A percentile compares a stretch with the other conserved stretches of the same genome.
Evolutionary conservation across 768 basidiomycete genomes (phyloP).

Genomic region (Collybia nuda): DNA sequence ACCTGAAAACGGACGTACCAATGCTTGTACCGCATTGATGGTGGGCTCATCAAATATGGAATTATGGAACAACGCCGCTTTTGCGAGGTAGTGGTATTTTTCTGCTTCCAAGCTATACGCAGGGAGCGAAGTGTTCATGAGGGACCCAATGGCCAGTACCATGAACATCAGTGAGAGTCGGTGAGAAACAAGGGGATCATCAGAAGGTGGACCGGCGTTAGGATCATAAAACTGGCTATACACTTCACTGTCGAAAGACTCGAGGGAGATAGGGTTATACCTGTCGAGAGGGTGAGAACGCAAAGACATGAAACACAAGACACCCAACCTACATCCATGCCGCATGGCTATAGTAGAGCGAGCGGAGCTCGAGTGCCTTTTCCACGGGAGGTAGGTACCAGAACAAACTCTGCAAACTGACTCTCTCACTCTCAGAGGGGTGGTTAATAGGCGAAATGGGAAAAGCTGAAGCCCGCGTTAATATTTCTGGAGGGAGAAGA

Average conservation of each 20-base stretch:
- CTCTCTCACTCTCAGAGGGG: constrained; percentile 36
- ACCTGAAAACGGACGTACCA: constrained; percentile 40
- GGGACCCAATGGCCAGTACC: constrained; percentile 62
- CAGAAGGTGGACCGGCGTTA: constrained; percentile 38
- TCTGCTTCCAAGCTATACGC: constrained; percentile 69
- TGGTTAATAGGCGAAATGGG: constrained; percentile 50
- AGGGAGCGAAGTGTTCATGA: constrained; percentile 55
- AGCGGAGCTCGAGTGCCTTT: constrained; percentile 59
- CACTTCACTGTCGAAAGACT: constrained; percentile 60
- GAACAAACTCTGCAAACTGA: constrained; percentile 55
- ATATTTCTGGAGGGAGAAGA: constrained; percentile 60
- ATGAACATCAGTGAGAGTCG: constrained; percentile 66
- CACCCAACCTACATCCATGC: constrained; percentile 63
- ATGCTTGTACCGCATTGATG: constrained; percentile 62
- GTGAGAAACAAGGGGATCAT: constrained; percentile 56
- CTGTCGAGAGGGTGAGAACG: constrained; percentile 30
- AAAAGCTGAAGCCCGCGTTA: constrained; percentile 63
- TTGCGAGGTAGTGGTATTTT: constrained; percentile 67
- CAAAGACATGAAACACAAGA: not conserved
- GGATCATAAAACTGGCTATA: constrained; percentile 57
- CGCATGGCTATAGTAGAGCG: constrained; percentile 62
- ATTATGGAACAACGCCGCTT: constrained; percentile 62
- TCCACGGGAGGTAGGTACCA: constrained; percentile 70
- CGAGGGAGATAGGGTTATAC: constrained; percentile 66
- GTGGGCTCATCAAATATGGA: constrained; percentile 71